Evolutionary conservation across 192 early-diverging fungal genomes (phyloP), one percentile per base, ranked within the genome.

Genomic region (Kappamyces sp.): DNA sequence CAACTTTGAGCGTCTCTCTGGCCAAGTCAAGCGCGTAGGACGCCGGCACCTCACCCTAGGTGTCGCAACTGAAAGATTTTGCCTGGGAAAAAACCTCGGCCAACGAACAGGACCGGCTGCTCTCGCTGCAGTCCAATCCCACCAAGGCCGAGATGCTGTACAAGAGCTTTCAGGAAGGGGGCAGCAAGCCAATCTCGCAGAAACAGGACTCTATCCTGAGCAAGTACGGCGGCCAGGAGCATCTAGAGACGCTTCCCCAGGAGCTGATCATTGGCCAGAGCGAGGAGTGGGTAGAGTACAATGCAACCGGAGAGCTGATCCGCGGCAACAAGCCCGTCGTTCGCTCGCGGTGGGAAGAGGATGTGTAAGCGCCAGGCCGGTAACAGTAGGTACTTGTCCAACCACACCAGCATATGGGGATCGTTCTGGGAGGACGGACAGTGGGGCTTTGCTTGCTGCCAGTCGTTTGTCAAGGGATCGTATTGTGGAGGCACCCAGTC

Each of bases 391-490:
- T 75, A 69, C 55, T 78, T 75, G 40, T 76, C 86, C 59, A 97
- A 96, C 65, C 94, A 99, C 72, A 82, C 74, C 3, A 66, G 82
- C 23, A 84, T 97, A 13, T 99, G 90, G 91, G 97, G 97, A 1
- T 94, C 91, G 32, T 99, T 82, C 67, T 99, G 97, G 97, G 74
- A 80, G 34, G 87, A 92, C 65, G 92, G 92, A 5, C 77, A 84
- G 44, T 99, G 94, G 97, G 97, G 97, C 23, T 99, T 94, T 75
- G 77, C 80, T 41, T 99, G 97, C 66, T 99, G 97, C 69, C 86
- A 83, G 43, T 83, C 87, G 39, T 82, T 86, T 48, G 63, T 84
- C 40, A 74, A 84, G 49, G 91, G 86, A 58, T 82, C 92, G 10
- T 98, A 97, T 69, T 99, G 97, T 64, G 89, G 13, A 87, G 89